A percentile compares a stretch with the other conserved stretches of the same genome.
Conservation (phyloP, 1,139 yeast genomes). For the Geotrichum restrictum region DNA sequence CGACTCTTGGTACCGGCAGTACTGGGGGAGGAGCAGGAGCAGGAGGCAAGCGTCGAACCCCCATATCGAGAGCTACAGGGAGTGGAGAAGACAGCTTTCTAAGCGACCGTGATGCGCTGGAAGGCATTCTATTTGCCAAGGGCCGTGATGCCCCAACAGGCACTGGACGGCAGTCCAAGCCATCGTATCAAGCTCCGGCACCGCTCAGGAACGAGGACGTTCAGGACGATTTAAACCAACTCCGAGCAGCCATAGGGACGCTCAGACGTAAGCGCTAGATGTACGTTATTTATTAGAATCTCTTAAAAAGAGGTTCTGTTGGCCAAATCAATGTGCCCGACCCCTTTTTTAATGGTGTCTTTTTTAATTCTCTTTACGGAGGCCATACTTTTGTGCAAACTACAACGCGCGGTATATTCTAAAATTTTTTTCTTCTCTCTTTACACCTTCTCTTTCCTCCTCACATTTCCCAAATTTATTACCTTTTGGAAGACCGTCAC, state of each 20-base stretch:
- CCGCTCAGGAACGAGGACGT: constrained; percentile 20
- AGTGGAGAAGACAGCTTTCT: constrained; percentile 32
- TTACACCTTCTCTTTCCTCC: neutral
- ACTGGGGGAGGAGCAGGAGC: constrained; percentile 20
- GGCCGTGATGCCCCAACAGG: constrained; percentile 6
- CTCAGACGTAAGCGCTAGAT: constrained; percentile 15
- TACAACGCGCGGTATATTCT: neutral
- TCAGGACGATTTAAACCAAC: constrained; percentile 14
- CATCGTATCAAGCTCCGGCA: constrained; percentile 46
- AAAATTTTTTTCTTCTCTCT: neutral
- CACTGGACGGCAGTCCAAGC: constrained; percentile 19
- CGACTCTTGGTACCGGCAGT: constrained; percentile 35
- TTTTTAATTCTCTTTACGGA: neutral
- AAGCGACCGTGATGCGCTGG: constrained; percentile 36
- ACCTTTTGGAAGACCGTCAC: neutral
- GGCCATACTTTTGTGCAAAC: neutral
- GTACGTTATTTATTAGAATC: neutral
- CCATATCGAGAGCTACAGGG: constrained; percentile 21
- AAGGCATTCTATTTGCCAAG: constrained; percentile 34
- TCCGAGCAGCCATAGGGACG: constrained; percentile 13
- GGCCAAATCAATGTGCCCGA: neutral
- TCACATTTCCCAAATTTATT: too few species aligned
- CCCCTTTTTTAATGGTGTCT: constrained; percentile 3
- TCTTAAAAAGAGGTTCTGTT: neutral
- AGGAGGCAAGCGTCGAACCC: constrained; percentile 25